Evolutionary conservation across 345 rosid species (phyloP).

Genomic region (Moricandia moricandioides): DNA sequence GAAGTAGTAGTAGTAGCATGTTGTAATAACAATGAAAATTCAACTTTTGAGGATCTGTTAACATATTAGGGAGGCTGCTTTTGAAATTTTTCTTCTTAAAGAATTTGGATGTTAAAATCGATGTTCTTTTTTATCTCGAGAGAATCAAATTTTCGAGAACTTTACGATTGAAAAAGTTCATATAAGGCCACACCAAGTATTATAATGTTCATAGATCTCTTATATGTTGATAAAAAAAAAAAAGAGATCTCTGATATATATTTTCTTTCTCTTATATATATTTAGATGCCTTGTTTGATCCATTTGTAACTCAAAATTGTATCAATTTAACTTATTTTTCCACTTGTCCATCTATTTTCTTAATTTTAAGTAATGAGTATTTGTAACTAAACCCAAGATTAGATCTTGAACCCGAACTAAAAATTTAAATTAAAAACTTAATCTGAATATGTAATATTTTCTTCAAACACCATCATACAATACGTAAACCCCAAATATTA

Average conservation of each 20-base stretch:
- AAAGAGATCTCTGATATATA: too few species aligned
- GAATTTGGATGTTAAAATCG: not conserved
- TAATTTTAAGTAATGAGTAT: too few species aligned
- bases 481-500: too few species aligned
- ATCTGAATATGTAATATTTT: too few species aligned
- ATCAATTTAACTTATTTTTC: not conserved
- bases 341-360: not conserved
- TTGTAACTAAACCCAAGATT: too few species aligned
- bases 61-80: not conserved
- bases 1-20: conserved; percentile 4
- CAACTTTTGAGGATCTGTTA: conserved; percentile 9
- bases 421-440: too few species aligned
- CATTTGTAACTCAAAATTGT: conserved; percentile 8
- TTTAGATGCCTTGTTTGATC: not conserved
- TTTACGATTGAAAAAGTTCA: not conserved
- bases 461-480: too few species aligned
- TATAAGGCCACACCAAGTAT: too few species aligned
- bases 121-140: not conserved
- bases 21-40: conserved; percentile 16
- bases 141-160: not conserved
- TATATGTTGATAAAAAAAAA: too few species aligned
- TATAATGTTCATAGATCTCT: not conserved
- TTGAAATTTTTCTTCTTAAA: not conserved
- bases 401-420: too few species aligned
- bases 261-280: too few species aligned